Conservation (phyloP, 2,329 filamentous ascomycete genomes). For the Aspergillus spinulosporus region DNA sequence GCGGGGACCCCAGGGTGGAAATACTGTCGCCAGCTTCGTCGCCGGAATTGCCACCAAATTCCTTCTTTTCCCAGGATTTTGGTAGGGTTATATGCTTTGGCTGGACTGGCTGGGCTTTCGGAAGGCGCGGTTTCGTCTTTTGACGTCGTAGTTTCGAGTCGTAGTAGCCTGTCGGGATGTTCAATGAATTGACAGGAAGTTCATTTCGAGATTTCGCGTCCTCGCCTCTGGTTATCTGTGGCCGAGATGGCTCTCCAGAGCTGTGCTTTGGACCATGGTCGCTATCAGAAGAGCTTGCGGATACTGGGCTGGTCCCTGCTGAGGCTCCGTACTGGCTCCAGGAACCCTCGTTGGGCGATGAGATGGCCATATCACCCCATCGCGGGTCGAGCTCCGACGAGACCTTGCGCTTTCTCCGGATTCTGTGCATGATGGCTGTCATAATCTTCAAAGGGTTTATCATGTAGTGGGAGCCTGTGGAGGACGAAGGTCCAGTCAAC, state of each 20-base stretch:
- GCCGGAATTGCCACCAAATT: slow-evolving; percentile 23
- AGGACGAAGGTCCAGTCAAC: slow-evolving; percentile 16
- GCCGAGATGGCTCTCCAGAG: slow-evolving; percentile 15
- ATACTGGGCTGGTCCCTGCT: slow-evolving; percentile 7
- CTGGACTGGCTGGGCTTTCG: not conserved
- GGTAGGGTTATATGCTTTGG: slow-evolving; percentile 7
- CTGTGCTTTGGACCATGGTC: slow-evolving; percentile 19
- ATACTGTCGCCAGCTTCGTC: slow-evolving; percentile 28
- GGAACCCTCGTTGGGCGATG: slow-evolving; percentile 43
- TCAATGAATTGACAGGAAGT: slow-evolving; percentile 19
- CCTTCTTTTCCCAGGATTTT: slow-evolving; percentile 12
- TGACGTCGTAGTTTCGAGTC: slow-evolving; percentile 31
- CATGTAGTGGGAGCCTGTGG: slow-evolving; percentile 25
- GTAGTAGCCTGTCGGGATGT: slow-evolving; percentile 34
- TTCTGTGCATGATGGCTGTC: slow-evolving; percentile 34
- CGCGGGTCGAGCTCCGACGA: slow-evolving; percentile 41
- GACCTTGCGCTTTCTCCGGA: slow-evolving; percentile 37
- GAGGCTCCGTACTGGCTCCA: slow-evolving; percentile 42
- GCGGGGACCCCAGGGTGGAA: slow-evolving; percentile 8
- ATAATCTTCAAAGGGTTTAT: slow-evolving; percentile 29
- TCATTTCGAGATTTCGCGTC: slow-evolving; percentile 7
- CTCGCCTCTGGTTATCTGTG: slow-evolving; percentile 4
- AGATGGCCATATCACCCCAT: slow-evolving; percentile 45
- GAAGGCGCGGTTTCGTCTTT: slow-evolving; percentile 14
- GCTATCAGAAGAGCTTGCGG: slow-evolving; percentile 4